phyloP scores from a whole-genome alignment of 176 grass and related monocot genomes.

The Carex myosuroides region DNA sequence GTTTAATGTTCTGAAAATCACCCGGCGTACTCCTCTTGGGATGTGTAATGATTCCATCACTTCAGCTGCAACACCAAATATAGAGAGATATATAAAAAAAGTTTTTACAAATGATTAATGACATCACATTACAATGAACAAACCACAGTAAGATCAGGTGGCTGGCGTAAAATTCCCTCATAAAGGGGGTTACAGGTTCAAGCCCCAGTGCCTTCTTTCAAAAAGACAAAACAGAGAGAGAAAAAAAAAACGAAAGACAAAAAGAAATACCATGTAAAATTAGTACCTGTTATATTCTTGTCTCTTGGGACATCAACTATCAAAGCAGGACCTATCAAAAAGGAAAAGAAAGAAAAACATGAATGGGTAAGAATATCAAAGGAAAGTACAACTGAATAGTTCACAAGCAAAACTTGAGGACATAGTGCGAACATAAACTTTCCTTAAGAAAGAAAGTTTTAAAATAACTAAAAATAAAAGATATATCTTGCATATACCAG shows the following conservation, averaged over 20 bases:
- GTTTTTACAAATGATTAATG: background rate
- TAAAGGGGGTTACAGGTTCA: background rate
- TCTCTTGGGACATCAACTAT: constrained; percentile 82
- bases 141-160: background rate
- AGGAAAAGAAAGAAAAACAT: background rate
- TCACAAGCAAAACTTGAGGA: background rate
- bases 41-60: constrained; percentile 64
- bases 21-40: constrained; percentile 60
- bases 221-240: background rate
- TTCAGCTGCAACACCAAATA: constrained; percentile 38
- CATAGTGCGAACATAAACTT: background rate
- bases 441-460: background rate
- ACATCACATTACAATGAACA: background rate
- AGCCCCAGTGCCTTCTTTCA: background rate
- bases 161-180: background rate
- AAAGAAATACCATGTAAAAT: background rate
- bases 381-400: background rate
- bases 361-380: background rate
- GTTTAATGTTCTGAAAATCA: constrained; percentile 82
- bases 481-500: background rate
- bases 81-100: background rate
- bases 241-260: background rate
- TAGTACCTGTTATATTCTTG: constrained; percentile 87
- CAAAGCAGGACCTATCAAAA: constrained; percentile 65
- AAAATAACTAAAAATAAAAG: background rate